phyloP scores from a whole-genome alignment of 257 asterid species.

The Echium plantagineum region DNA sequence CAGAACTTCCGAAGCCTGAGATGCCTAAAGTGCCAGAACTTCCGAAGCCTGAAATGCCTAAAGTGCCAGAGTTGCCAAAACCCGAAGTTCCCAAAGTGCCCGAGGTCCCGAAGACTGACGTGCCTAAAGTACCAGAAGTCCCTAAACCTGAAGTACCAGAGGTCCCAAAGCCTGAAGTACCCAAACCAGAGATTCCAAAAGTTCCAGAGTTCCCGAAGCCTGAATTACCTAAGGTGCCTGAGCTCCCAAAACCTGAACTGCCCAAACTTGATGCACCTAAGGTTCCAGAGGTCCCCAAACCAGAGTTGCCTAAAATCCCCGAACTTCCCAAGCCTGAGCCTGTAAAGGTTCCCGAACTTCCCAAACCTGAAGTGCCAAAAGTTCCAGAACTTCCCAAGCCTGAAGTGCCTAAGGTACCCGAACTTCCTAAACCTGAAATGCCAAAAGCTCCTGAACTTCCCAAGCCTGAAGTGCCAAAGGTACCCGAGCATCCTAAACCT shows the following conservation, averaged over 20 bases:
- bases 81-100: constrained; percentile 21
- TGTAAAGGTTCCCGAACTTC: constrained; percentile 3
- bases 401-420: constrained; percentile 7
- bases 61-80: constrained; percentile 9
- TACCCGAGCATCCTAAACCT: too few species aligned
- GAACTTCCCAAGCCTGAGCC: constrained; percentile 10
- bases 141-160: constrained; percentile 13
- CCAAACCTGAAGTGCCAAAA: constrained; percentile 14
- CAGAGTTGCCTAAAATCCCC: constrained; percentile 7
- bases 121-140: constrained; percentile 12
- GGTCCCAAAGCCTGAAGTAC: too few species aligned
- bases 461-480: too few species aligned
- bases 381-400: constrained; percentile 16
- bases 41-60: constrained; percentile 13
- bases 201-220: not conserved
- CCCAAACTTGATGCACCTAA: not conserved
- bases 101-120: constrained; percentile 14
- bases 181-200: constrained; percentile 7
- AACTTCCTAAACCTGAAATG: too few species aligned
- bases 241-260: not conserved
- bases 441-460: too few species aligned
- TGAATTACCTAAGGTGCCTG: not conserved
- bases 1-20: constrained; percentile 2
- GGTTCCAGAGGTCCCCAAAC: not conserved
- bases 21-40: constrained; percentile 13